Conservation (phyloP, 78 protist genomes). For the Mastigamoeba balamuthi region DNA sequence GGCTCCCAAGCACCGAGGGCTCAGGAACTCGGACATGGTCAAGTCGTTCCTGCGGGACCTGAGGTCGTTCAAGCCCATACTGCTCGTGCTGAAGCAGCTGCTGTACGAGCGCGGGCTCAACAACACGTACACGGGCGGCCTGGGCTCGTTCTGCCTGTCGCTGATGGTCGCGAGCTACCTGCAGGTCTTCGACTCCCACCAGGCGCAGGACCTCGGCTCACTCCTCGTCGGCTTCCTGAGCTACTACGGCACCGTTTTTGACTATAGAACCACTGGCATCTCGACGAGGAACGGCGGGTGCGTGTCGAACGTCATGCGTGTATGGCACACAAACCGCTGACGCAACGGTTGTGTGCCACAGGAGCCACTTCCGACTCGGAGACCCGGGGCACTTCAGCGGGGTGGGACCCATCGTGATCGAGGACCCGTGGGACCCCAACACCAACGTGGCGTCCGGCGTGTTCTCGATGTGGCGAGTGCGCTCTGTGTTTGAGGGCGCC, state of each 20-base stretch:
- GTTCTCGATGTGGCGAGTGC: neutral
- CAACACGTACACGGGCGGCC: conserved; percentile 9
- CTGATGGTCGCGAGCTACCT: neutral
- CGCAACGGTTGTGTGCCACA: no score
- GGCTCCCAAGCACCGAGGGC: neutral
- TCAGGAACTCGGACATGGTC: neutral
- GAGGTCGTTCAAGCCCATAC: neutral
- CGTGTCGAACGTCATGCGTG: no score
- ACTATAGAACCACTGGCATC: neutral
- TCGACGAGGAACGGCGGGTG: neutral
- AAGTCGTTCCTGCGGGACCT: neutral
- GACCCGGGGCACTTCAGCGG: neutral
- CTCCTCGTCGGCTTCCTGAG: neutral
- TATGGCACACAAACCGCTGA: no score
- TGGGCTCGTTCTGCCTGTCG: conserved; percentile 5
- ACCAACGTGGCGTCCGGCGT: neutral
- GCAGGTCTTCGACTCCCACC: neutral
- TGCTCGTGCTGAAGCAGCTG: conserved; percentile 12
- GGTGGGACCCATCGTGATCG: neutral
- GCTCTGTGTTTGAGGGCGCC: neutral
- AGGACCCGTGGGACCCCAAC: neutral
- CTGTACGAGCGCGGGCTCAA: conserved; percentile 4
- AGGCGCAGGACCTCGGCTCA: neutral
- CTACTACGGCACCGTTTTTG: neutral
- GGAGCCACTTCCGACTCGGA: neutral